Conservation (phyloP, 1,284 basidiomycete species). For the Calocybe gambosa region DNA sequence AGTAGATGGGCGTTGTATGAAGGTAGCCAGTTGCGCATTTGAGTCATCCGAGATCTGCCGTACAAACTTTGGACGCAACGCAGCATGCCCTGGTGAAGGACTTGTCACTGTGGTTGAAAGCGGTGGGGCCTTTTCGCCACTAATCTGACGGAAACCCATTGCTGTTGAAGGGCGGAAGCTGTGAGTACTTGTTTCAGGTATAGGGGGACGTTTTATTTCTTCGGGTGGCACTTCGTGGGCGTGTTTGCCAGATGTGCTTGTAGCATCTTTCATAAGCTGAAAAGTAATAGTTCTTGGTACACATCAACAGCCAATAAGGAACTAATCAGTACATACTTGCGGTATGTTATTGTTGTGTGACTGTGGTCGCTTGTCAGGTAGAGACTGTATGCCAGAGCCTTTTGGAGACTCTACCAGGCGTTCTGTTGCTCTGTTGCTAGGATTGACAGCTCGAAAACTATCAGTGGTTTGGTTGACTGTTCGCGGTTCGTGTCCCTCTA, state of each 20-base stretch:
- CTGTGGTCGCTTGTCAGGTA: not conserved
- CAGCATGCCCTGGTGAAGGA: not conserved
- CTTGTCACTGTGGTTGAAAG: not conserved
- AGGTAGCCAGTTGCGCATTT: constrained; percentile 2
- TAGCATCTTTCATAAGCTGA: not conserved
- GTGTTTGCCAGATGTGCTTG: constrained; percentile 1
- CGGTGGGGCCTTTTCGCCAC: not conserved
- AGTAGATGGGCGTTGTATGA: constrained; percentile 13
- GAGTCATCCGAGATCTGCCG: constrained; percentile 2
- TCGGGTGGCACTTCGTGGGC: constrained; percentile 19
- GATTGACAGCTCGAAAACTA: not conserved
- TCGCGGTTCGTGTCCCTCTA: not conserved
- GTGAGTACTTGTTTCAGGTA: not conserved
- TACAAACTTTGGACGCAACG: not conserved
- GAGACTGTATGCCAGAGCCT: not conserved
- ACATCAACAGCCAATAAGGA: not conserved
- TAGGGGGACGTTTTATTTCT: not conserved
- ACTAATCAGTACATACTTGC: not conserved
- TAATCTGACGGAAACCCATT: constrained; percentile 8
- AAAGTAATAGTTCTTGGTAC: not conserved
- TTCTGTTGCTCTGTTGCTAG: not conserved
- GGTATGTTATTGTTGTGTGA: not conserved
- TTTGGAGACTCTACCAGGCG: not conserved
- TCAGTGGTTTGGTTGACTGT: not conserved
- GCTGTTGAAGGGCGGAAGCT: constrained; percentile 12